Base-by-base conservation (phyloP, 495 filamentous ascomycete species). In the Chaetomium cochliodes region DNA sequence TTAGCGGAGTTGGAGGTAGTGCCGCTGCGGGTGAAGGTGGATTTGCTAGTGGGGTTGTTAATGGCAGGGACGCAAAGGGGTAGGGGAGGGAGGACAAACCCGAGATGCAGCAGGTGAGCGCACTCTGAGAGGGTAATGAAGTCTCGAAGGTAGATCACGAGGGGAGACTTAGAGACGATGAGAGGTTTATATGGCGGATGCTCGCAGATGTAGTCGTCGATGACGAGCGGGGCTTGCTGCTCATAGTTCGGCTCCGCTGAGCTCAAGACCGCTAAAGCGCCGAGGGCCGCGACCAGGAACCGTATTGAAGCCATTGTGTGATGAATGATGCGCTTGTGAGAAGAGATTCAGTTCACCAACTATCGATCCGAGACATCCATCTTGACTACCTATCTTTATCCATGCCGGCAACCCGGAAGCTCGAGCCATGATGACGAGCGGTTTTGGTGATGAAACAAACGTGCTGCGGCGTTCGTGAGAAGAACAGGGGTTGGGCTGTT, bases 61-160 rank as follows among this genome's bases (percentile, higher is more conserved):
- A 18, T 50, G 60, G 44, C 30, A 28, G 46, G 22, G 63, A 39
- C 61, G 33, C 30, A 47, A 18, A 37, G 42, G 9, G 53, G 51
- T 33, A 39, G 58, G 16, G 58, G 30, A 23, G 13, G 20, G 65
- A 23, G 13, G 20, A 65, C 59, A 65, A 12, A 81, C 82, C 80
- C 80, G 52, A 80, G 67, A 13, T 74, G 58, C 50, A 74, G 73
- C 0, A 83, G 69, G 50, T 83, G 78, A 2, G 60, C 63, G 41
- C 74, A 74, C 62, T 83, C 81, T 23, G 70, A 60, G 15, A 71
- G 37, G 3, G 79, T 81, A 46, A 83, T 57, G 66, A 83, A 83
- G 66, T 79, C 70, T 44, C 72, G 75, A 66, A 86, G 79, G 71
- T 86, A 86, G 60, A 87, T 80, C 5, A 87, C 77, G 5, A 86